Conservation (phyloP, 2,329 filamentous ascomycete species). For the Cercospora brassicicola region DNA sequence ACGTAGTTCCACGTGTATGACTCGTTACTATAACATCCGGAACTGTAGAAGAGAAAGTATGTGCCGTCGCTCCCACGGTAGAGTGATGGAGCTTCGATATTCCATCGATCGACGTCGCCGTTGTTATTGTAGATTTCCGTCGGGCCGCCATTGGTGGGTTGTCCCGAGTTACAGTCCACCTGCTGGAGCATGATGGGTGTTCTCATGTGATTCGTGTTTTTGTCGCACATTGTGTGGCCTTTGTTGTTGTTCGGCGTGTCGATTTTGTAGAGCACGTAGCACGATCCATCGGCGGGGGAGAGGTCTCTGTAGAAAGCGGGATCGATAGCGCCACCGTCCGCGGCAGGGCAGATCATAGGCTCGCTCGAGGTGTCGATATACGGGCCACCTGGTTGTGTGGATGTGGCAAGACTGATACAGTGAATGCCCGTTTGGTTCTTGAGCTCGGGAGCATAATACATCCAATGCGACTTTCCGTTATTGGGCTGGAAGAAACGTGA, state of each 20-base stretch:
- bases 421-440: background rate
- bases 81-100: background rate
- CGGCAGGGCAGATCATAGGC: background rate
- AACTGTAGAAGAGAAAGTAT: background rate
- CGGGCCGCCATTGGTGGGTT: background rate
- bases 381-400: background rate
- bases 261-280: background rate
- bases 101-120: background rate
- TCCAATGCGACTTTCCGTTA: background rate
- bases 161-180: background rate
- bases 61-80: background rate
- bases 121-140: background rate
- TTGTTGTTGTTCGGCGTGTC: background rate
- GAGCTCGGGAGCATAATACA: background rate
- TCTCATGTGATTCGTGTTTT: background rate
- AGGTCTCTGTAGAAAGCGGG: background rate
- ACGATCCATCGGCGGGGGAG: background rate
- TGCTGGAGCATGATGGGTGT: background rate
- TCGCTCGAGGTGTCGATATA: background rate
- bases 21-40: background rate
- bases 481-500: background rate
- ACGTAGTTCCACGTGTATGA: background rate
- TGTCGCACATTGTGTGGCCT: background rate
- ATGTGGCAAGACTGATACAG: background rate
- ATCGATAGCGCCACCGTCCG: background rate